Evolutionary conservation across 768 basidiomycete genomes (phyloP).

Genomic region (Leccinellum albellum): DNA sequence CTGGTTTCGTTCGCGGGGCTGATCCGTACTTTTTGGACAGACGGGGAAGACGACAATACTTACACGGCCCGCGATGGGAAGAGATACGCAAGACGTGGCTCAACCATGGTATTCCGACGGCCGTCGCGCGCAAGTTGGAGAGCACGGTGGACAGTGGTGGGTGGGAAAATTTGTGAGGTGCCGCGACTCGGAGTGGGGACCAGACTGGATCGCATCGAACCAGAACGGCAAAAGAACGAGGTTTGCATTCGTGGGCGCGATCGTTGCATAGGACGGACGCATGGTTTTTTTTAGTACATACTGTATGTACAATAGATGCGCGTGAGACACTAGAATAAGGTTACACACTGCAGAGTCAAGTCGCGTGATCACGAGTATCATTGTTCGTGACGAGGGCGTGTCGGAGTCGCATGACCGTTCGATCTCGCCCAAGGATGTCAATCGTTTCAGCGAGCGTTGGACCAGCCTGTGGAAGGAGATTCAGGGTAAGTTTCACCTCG

Average conservation of each 20-base stretch:
- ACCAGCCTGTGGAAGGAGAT: conserved; percentile 31
- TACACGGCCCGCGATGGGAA: conserved; percentile 85
- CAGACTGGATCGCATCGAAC: too few species aligned
- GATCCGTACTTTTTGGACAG: conserved; percentile 36
- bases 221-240: too few species aligned
- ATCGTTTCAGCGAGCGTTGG: conserved; percentile 42
- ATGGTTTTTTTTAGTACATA: too few species aligned
- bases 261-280: too few species aligned
- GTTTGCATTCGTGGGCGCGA: too few species aligned
- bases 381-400: conserved; percentile 1
- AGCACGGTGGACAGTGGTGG: conserved; percentile 86
- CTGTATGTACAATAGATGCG: neutral
- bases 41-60: conserved; percentile 82
- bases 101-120: conserved; percentile 82
- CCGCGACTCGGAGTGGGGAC: too few species aligned
- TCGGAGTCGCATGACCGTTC: conserved; percentile 18
- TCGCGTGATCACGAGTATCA: too few species aligned
- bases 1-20: neutral
- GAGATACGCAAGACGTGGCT: conserved; percentile 91
- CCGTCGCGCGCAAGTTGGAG: conserved; percentile 87
- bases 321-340: too few species aligned
- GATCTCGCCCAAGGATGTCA: conserved; percentile 34
- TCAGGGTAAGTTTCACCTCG: neutral
- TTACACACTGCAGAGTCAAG: too few species aligned
- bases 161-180: conserved; percentile 81